Base-by-base conservation (phyloP, 2,329 filamentous ascomycete species). In the Peltaster fructicola region DNA sequence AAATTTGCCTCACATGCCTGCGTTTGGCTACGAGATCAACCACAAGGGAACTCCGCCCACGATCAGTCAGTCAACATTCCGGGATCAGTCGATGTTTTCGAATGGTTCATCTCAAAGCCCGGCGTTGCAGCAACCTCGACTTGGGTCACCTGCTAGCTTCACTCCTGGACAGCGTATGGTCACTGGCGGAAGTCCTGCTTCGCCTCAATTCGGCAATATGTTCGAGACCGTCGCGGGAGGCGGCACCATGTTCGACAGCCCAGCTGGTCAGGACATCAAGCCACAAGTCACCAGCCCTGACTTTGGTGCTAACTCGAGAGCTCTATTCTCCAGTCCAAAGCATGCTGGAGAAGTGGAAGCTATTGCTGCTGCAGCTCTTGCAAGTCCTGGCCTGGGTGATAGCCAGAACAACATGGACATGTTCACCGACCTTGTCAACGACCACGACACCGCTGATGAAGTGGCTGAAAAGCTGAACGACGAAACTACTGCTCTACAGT, bases 241-340 rank as follows among this genome's bases (percentile, higher is more conserved):
- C n/a, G 34, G 28, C 11, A 36, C 35, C 14, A 42, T 45, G 29
- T 46, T 45, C 22, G 38, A 40, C 14, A 40, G 37, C 17, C 37
- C 39, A 13, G 20, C 29, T 4, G 20, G 33, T 17, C 33, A 37
- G 20, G 30, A 15, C 13, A 7, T 7, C 20, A 22, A 22, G 13
- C 11, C 11, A 8, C 11, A 9, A 7, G 7, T 24, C 7, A 26
- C 27, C 8, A 34, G 32, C 12, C 33, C 35, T 14, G 31, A 26
- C 7, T 32, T 36, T 12, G 20, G 23, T 3, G 26, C 24, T 14
- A 22, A 24, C 15, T 20, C 27, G 8, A 20, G 25, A 8, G 27
- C n/a, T n/a, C n/a, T n/a, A n/a, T n/a, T n/a, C n/a, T n/a, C n/a
- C n/a, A n/a, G n/a, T n/a, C n/a, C n/a, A n/a, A n/a, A n/a, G n/a